Evolutionary conservation across 805 yeast genomes (phyloP), one percentile per base, ranked within the genome.

Genomic region (Komagataella phaffii): DNA sequence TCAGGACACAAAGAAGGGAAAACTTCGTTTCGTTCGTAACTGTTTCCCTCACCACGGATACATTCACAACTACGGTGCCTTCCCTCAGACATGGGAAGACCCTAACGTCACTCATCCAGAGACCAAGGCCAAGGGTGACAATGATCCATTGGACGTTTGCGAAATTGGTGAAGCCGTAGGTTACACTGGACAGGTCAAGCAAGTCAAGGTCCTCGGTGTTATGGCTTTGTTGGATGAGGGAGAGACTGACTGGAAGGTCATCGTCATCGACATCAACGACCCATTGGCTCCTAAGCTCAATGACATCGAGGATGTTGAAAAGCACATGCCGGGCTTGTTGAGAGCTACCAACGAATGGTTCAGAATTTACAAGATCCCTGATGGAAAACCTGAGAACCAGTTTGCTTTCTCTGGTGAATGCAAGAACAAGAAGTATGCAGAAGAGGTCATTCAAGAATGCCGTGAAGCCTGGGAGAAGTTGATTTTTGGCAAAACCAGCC

Each of bases 41-140:
- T 82, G 95, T 70, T 91, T 91, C 88, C 99, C 99, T 51, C 96
- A 87, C 76, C 95, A 93, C 69, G 99, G 99, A 61, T 91, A 93
- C 77, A 91, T 91, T 61, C 96, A 89, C 76, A 93, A 93, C 76
- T 91, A 91, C 69, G 99, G 98, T 69, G 97, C 97, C 49, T 85
- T 91, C 80, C 98, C 98, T 58, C 97, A 91, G 70, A 83, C 89
- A 49, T 83, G 89, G 89, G 89, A 83, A 68, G 87, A 83, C 63
- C 87, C 81, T 68, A 79, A 71, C 61, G 75, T 60, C 65, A 66
- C 69, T 64, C 86, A 72, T 68, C 79, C 80, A 71, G 86, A 78
- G 72, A 85, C 79, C 61, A 80, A 70, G 67, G 81, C 71, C 62
- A 79, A 72, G 55, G 93, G 93, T 68, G 95, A 86, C 67, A 83